These are phyloP conservation scores for Cladophialophora carrionii DNA, from an alignment of 2,329 filamentous ascomycete species.

Conservation along the genomic window DNA sequence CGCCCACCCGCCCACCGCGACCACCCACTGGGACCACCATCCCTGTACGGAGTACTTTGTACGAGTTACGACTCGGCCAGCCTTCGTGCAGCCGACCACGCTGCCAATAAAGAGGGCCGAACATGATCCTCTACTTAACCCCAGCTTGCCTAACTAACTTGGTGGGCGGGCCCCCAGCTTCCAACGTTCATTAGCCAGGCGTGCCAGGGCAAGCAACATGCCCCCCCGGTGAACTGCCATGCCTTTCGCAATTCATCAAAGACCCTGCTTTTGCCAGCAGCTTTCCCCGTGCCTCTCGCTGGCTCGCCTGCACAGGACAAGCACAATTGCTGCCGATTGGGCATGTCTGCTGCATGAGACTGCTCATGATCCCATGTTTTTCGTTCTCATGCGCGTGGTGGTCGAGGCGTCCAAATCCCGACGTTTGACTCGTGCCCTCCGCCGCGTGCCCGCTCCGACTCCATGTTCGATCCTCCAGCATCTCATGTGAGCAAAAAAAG, in stretches of 20 bases:
- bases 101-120: slow-evolving; percentile 10
- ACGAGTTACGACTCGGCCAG: slow-evolving; percentile 8
- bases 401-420: slow-evolving; percentile 1
- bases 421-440: slow-evolving; percentile 10
- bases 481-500: slow-evolving; percentile 25
- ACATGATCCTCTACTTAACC: background rate
- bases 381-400: background rate
- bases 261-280: slow-evolving; percentile 7
- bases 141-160: slow-evolving; percentile 18
- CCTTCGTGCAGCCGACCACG: background rate
- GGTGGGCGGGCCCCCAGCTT: slow-evolving; percentile 14
- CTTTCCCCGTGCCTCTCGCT: background rate
- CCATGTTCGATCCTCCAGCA: slow-evolving; percentile 8
- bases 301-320: slow-evolving; percentile 13
- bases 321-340: slow-evolving; percentile 6
- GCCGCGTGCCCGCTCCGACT: slow-evolving; percentile 6
- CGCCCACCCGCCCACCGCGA: slow-evolving; percentile 7
- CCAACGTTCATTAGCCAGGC: slow-evolving; percentile 8
- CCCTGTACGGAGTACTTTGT: too few species aligned
- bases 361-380: slow-evolving; percentile 2
- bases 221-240: slow-evolving; percentile 1
- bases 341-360: background rate
- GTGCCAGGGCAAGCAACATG: background rate
- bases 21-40: background rate
- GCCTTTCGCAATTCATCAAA: slow-evolving; percentile 1